Conservation (phyloP, 331 rosid species). For the Acacia pycnantha region DNA sequence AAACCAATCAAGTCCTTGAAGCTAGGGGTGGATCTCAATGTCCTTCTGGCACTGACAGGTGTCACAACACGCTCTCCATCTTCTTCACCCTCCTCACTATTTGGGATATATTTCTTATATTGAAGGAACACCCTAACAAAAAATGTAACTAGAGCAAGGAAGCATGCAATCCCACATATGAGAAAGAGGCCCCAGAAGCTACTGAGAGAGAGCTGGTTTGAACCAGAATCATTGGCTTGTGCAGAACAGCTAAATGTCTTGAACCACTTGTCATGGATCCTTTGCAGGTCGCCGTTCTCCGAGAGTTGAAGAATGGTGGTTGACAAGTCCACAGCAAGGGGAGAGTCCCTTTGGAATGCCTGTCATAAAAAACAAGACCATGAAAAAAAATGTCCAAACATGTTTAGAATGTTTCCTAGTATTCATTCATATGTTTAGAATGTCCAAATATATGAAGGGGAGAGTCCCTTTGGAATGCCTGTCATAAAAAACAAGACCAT, state of each 20-base stretch:
- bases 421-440: background rate
- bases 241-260: constrained; percentile 35
- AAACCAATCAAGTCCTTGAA: constrained; percentile 48
- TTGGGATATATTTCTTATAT: constrained; percentile 48
- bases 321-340: constrained; percentile 82
- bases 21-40: constrained; percentile 35
- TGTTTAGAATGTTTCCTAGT: background rate
- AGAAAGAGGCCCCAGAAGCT: constrained; percentile 94
- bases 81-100: constrained; percentile 16
- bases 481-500: constrained; percentile 7
- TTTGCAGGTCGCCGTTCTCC: constrained; percentile 77
- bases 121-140: constrained; percentile 50
- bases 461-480: too few species aligned
- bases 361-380: constrained; percentile 29
- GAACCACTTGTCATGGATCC: constrained; percentile 84
- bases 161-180: constrained; percentile 55
- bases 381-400: constrained; percentile 12
- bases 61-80: constrained; percentile 34
- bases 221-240: constrained; percentile 34
- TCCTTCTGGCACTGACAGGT: constrained; percentile 29
- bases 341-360: constrained; percentile 94
- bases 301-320: constrained; percentile 91
- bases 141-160: constrained; percentile 49
- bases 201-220: constrained; percentile 49
- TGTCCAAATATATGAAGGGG: too few species aligned